Base-by-base conservation (phyloP, 352 stramenopile genomes). In the Globisporangium solare region DNA sequence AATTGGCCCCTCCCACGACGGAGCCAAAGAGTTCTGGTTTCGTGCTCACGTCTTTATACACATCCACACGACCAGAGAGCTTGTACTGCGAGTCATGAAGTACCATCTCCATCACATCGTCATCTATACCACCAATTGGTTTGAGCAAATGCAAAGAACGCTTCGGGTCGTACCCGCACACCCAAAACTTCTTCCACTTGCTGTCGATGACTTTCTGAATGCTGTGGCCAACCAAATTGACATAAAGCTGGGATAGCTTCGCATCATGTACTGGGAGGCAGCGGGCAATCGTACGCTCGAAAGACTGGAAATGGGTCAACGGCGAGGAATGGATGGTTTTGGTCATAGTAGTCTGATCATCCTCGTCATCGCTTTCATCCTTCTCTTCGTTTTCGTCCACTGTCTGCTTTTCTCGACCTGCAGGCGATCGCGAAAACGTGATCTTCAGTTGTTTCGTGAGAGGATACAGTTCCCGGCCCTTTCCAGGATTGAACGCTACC, bases 281-380 rank as follows among this genome's bases (percentile, higher is more conserved):
- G 2, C 80, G 76, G 27, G 79, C 83, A 39, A 94, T 67, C 0
- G 78, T 89, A 54, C 81, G 74, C 51, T 94, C 84, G 63, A 94
- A 91, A n/a, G 82, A 92, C 60, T 91, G 81, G n/a, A 92, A 94
- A 40, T 89, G 74, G 3, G 82, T 90, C 42, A 94, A 61, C 7
- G 84, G 76, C 6, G 82, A 92, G n/a, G 76, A 68, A 20, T 90
- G 71, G 15, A 93, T 87, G 17, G 75, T 70, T 46, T 81, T 71
- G 37, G 50, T 57, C 45, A 65, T 57, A 6, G 49, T 5, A 43
- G 39, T 43, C 18, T 50, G 49, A 32, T 45, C 46, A 20, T 22
- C 49, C 41, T 15, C 45, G 37, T 20, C 46, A 46, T 22, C 41
- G 51, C 40, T 51, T 14, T 51, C 50, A 42, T 22, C 48, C n/a